Evolutionary conservation across 78 protist genomes (phyloP), one percentile per base, ranked within the genome.

Genomic region (Dictyostelium purpureum): DNA sequence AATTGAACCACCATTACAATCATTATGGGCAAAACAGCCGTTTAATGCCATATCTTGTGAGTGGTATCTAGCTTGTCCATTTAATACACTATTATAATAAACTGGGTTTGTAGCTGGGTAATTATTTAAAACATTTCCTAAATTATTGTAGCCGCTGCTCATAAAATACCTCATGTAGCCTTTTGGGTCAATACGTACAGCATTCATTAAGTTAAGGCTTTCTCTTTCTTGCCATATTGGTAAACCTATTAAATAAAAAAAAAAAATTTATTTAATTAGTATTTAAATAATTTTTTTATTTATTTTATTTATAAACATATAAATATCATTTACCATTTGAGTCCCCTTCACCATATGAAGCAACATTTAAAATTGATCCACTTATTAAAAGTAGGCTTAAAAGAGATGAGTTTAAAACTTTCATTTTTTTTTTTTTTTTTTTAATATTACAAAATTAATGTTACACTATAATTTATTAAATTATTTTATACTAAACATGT

Each of bases 171-270:
- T 69, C 11, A 31, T 42, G 40, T 69, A 69, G 16, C 76, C 76
- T 31, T 21, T 40, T 69, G 76, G 76, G n/a, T 69, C 76, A 35
- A 69, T 38, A 38, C 76, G 47, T 0, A 69, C 76, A 4, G 77
- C 63, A 79, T 79, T 79, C 10, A 79, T 6, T 43, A 40, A 47
- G 31, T 18, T 69, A 59, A 57, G 71, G 31, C 35, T 33, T 45
- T 79, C 88, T 43, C 88, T 37, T 45, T 79, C 88, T 49, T 65
- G 74, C 88, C 88, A 79, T 26, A 28, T 45, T 79, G 88, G 88
- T 16, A 42, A 26, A 24, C 81, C 66, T 14, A 56, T 56, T 43
- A 2, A 28, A 57, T 5, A 7, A 61, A 31, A 10, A 61, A 61
- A n/a, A n/a, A 59, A 28, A 59, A n/a, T 26, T 26, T 7, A 0